Evolutionary conservation across 306 rosid species (phyloP).

Genomic region (Benincasa hispida): DNA sequence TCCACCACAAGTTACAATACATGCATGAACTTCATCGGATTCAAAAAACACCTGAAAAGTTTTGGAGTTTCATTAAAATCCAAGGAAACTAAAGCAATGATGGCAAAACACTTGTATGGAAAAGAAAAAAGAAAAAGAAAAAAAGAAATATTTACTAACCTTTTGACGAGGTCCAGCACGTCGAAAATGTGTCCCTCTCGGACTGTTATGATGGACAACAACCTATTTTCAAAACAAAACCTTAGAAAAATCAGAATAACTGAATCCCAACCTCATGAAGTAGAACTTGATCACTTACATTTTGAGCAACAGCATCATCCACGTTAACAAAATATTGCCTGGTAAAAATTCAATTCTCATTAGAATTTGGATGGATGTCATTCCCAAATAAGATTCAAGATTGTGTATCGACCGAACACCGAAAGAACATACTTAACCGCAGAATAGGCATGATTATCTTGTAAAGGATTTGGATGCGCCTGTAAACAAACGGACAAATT

Average conservation of each 20-base stretch:
- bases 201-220: slow-evolving; percentile 65
- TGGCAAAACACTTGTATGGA: background rate
- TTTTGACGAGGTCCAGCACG: slow-evolving; percentile 95
- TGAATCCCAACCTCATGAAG: background rate
- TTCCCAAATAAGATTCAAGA: background rate
- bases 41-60: slow-evolving; percentile 36
- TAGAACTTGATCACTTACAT: slow-evolving; percentile 24
- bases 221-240: slow-evolving; percentile 27
- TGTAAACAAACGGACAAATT: slow-evolving; percentile 13
- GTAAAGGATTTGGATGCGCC: slow-evolving; percentile 69
- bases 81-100: background rate
- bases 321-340: slow-evolving; percentile 90
- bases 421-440: slow-evolving; percentile 59
- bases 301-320: slow-evolving; percentile 73
- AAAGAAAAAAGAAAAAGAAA: too few species aligned
- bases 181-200: slow-evolving; percentile 86
- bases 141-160: slow-evolving; percentile 20
- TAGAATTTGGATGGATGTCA: background rate
- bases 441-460: slow-evolving; percentile 77
- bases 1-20: slow-evolving; percentile 55
- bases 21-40: slow-evolving; percentile 35
- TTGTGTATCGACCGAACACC: background rate
- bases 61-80: background rate
- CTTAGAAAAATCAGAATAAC: background rate
- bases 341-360: slow-evolving; percentile 10